Evolutionary conservation across 495 filamentous ascomycete genomes (phyloP), one percentile per base, ranked within the genome.

Genomic region (Pseudevernia furfuracea): DNA sequence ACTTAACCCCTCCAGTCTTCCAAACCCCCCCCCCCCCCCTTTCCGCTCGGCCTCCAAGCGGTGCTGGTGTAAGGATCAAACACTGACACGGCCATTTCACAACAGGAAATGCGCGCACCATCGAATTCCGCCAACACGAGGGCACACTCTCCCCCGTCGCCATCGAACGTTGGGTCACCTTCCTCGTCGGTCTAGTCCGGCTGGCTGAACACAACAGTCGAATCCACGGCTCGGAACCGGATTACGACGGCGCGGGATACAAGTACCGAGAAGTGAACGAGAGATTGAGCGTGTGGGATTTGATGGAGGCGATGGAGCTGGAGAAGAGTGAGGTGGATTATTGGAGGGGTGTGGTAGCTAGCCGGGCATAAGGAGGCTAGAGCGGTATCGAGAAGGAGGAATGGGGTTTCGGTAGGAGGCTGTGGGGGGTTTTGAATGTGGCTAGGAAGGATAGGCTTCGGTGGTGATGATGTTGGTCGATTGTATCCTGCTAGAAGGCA

Each of bases 51-150:
- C 10, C 43, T 14, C 12, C 23, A 52, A 15, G 8, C 48, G 21
- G 3, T 11, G 2, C 10, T 23, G 23, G 3, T 23, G 9, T 11
- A 11, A 49, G 10, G n/a, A 25, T 12, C 46, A 5, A 53, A 36
- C 1, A 1, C 52, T 19, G 5, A 14, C 28, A 30, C 11, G 4
- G 3, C 17, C 17, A 23, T 1, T 9, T 32, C 3, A 6, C 49
- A 1, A 32, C 52, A 55, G 52, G 28, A 1, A 15, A 32, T 6
- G 52, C 68, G 0, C 58, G 60, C 4, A 70, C 63, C 1, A 0
- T 81, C 48, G 78, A 81, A 67, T 80, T 81, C 67, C 71, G 78
- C 21, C 74, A 78, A 56, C 75, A 75, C 21, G 69, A 46, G 11
- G 78, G 77, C 4, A 67, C 71, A 0, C 64, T 80, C 3, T 72